A percentile compares a stretch with the other conserved stretches of the same genome.
These are phyloP conservation scores for Amylocarpus encephaloides DNA, from an alignment of 2,329 filamentous ascomycete genomes.

Conservation along the genomic window DNA sequence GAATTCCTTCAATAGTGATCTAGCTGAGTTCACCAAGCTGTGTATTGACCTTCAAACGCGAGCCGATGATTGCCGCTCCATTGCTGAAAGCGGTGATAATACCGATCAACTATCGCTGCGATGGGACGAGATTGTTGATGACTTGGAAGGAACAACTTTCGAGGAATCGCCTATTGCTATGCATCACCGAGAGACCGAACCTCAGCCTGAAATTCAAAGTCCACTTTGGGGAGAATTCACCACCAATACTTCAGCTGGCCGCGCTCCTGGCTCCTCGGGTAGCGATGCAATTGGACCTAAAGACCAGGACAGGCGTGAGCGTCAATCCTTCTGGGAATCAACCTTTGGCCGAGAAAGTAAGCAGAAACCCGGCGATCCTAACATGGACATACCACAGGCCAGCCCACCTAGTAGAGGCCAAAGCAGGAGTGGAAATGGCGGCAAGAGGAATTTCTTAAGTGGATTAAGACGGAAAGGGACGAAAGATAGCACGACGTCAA, in stretches of 20 bases:
- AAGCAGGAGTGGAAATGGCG: constrained; percentile 26
- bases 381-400: constrained; percentile 6
- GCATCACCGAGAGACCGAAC: constrained; percentile 6
- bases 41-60: constrained; percentile 29
- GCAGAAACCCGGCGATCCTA: constrained; percentile 20
- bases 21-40: constrained; percentile 28
- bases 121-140: constrained; percentile 28
- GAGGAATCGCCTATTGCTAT: constrained; percentile 8
- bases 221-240: constrained; percentile 6
- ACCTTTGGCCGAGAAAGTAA: constrained; percentile 31
- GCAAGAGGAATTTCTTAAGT: constrained; percentile 26
- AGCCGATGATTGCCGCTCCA: constrained; percentile 29
- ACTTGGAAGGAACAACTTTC: constrained; percentile 18
- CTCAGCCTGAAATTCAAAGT: constrained; percentile 14
- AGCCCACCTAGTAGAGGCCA: constrained; percentile 16
- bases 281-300: constrained; percentile 5
- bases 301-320: constrained; percentile 20
- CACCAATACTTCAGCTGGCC: constrained; percentile 7
- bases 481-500: background rate
- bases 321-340: constrained; percentile 30
- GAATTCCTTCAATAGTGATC: constrained; percentile 25
- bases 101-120: constrained; percentile 22
- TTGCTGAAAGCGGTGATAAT: constrained; percentile 24
- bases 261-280: constrained; percentile 19
- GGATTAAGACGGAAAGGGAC: constrained; percentile 22